Evolutionary conservation across 1,284 basidiomycete genomes (phyloP).

Genomic region (Ceratorhiza oryzae-sativae): DNA sequence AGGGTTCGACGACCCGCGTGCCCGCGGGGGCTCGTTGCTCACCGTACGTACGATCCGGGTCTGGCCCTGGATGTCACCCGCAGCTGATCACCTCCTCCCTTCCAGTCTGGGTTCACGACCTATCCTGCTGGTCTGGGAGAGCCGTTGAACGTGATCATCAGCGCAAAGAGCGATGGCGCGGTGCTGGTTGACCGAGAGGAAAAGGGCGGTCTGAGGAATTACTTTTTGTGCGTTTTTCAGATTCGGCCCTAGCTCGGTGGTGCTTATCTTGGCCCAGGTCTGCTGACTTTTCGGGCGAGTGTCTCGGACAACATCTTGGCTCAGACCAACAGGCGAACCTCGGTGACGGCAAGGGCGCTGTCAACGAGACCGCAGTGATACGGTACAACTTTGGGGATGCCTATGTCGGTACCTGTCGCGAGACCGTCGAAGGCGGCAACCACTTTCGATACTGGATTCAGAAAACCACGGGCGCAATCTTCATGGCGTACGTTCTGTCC

Average conservation of each 20-base stretch:
- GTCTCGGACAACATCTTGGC: conserved; percentile 81
- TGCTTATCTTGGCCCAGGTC: conserved; percentile 50
- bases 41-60: conserved; percentile 3
- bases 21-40: conserved; percentile 21
- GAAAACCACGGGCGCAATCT: conserved; percentile 75
- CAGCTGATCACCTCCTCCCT: background rate
- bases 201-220: conserved; percentile 82
- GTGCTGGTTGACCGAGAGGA: conserved; percentile 70
- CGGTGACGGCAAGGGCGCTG: conserved; percentile 79
- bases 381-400: conserved; percentile 82
- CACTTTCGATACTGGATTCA: conserved; percentile 94
- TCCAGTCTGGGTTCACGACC: conserved; percentile 53
- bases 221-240: conserved; percentile 62
- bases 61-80: background rate
- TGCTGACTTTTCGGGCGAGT: conserved; percentile 78
- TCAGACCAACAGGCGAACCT: conserved; percentile 77
- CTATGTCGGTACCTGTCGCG: conserved; percentile 78
- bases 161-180: conserved; percentile 75
- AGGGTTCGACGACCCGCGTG: conserved; percentile 29
- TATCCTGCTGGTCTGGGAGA: conserved; percentile 82
- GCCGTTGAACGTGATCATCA: conserved; percentile 87
- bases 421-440: conserved; percentile 87
- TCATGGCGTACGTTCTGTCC: conserved; percentile 72
- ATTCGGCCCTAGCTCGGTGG: background rate
- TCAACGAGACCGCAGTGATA: conserved; percentile 82